Base-by-base conservation (phyloP, 2,329 filamentous ascomycete genomes). In the Microsporum ferrugineum region DNA sequence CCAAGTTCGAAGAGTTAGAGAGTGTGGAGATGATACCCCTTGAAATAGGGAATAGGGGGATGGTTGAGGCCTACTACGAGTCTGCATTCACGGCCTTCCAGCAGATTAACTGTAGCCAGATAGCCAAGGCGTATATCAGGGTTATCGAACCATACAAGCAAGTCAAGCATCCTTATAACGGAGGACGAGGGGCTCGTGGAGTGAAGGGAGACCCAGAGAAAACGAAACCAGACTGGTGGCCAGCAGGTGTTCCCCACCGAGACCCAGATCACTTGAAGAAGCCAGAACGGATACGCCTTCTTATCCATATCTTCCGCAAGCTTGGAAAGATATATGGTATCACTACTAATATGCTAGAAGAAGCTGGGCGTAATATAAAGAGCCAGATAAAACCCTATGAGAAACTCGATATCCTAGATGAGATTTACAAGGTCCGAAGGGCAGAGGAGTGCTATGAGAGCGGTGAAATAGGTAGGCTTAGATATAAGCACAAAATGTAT, bases 191-290 rank as follows among this genome's bases (percentile, higher is more conserved):
- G 29, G 69, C 72, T 0, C 71, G 71, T 0, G 73, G 72, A 43
- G 68, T 74, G 38, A 71, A 69, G 4, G 71, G 71, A 1, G 74
- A 79, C 61, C 72, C 74, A 3, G 73, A 77, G 60, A 71, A 71
- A 62, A 79, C 76, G 8, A 77, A 75, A 62, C 69, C 38, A 72
- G 71, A 62, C 39, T 43, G n/a, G 39, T 43, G 39, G 39, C 39
- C 39, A 43, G 14, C n/a, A 43, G 17, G 17, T 0, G 75, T 78
- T 49, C 73, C 72, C 47, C 77, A 80, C 68, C 76, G 71, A 66
- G 78, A 79, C 66, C 78, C 78, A 2, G 77, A 79, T 60, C 78
- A 80, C 66, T 66, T 78, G 29, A 70, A 72, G 58, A 78, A 77
- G 68, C 71, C 75, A 75, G 73, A 72, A 57, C 69, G 73, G 3